A percentile compares a stretch with the other conserved stretches of the same genome.
These are phyloP conservation scores for Bimuria novae-zelandiae DNA, from an alignment of 2,329 filamentous ascomycete species.

Conservation along the genomic window DNA sequence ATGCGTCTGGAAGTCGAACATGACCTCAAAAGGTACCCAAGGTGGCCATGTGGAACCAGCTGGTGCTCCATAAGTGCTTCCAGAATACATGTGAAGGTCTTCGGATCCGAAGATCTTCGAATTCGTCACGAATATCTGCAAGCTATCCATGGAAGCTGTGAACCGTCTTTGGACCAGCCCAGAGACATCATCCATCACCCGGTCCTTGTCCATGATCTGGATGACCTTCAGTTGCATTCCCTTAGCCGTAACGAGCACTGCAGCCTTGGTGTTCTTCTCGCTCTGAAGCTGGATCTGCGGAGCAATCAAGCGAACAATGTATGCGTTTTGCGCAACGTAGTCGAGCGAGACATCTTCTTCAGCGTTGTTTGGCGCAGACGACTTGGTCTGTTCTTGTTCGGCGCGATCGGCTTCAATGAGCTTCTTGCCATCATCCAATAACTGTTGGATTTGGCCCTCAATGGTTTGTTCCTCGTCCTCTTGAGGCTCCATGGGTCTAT, in stretches of 20 bases:
- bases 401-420: slow-evolving; percentile 70
- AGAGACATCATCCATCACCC: slow-evolving; percentile 89
- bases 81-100: slow-evolving; percentile 89
- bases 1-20: slow-evolving; percentile 93
- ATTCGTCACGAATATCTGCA: slow-evolving; percentile 97
- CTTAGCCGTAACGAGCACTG: slow-evolving; percentile 95
- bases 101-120: slow-evolving; percentile 86
- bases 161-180: slow-evolving; percentile 95
- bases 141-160: slow-evolving; percentile 92
- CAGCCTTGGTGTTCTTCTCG: slow-evolving; percentile 95
- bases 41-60: slow-evolving; percentile 90
- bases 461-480: slow-evolving; percentile 69
- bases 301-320: slow-evolving; percentile 91
- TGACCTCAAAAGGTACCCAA: slow-evolving; percentile 97
- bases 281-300: slow-evolving; percentile 98
- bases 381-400: slow-evolving; percentile 17
- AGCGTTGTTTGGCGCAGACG: slow-evolving; percentile 22
- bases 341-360: slow-evolving; percentile 75
- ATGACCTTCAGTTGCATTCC: slow-evolving; percentile 98
- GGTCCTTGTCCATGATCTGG: slow-evolving; percentile 96
- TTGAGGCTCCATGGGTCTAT: slow-evolving; percentile 45
- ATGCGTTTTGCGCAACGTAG: slow-evolving; percentile 89
- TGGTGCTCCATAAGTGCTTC: slow-evolving; percentile 87
- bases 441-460: slow-evolving; percentile 82
- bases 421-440: slow-evolving; percentile 81